These are phyloP conservation scores for Boehmeria nivea DNA, from an alignment of 306 rosid genomes.

Conservation along the genomic window DNA sequence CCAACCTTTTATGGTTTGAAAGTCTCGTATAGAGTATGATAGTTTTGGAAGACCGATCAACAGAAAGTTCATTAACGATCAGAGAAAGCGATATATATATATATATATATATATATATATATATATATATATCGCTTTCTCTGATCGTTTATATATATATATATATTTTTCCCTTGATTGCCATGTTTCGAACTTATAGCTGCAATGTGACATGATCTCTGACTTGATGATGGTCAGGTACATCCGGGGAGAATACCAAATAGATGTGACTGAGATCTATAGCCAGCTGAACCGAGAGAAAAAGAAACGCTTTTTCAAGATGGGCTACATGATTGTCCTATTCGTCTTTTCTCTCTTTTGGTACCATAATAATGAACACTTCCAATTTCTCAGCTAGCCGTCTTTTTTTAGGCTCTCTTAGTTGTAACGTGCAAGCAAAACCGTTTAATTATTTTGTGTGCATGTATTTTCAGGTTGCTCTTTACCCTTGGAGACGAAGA, in stretches of 20 bases:
- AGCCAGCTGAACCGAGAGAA: slow-evolving; percentile 69
- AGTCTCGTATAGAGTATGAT: too few species aligned
- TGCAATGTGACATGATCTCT: slow-evolving; percentile 1
- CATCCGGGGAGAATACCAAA: slow-evolving; percentile 38
- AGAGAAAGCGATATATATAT: too few species aligned
- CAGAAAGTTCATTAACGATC: too few species aligned
- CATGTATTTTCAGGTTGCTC: slow-evolving; percentile 51
- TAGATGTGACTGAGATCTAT: slow-evolving; percentile 91
- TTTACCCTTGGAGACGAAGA: slow-evolving; percentile 40
- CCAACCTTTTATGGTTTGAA: too few species aligned
- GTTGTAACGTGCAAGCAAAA: slow-evolving; percentile 2
- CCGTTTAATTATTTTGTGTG: slow-evolving; percentile 6
- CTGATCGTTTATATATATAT: too few species aligned
- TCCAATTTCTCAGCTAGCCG: slow-evolving; percentile 1
- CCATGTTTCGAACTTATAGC: slow-evolving; percentile 4
- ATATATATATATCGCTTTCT: too few species aligned
- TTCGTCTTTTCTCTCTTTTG: slow-evolving; percentile 54
- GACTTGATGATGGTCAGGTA: slow-evolving; percentile 46
- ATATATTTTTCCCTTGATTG: too few species aligned
- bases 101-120: too few species aligned
- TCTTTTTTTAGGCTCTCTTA: slow-evolving; percentile 14
- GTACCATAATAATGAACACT: slow-evolving; percentile 45
- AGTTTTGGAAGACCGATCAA: too few species aligned
- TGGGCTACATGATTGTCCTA: slow-evolving; percentile 37
- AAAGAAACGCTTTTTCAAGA: slow-evolving; percentile 50